Evolutionary conservation across 2,329 filamentous ascomycete species (phyloP).

Genomic region (Phialocephala subalpina): DNA sequence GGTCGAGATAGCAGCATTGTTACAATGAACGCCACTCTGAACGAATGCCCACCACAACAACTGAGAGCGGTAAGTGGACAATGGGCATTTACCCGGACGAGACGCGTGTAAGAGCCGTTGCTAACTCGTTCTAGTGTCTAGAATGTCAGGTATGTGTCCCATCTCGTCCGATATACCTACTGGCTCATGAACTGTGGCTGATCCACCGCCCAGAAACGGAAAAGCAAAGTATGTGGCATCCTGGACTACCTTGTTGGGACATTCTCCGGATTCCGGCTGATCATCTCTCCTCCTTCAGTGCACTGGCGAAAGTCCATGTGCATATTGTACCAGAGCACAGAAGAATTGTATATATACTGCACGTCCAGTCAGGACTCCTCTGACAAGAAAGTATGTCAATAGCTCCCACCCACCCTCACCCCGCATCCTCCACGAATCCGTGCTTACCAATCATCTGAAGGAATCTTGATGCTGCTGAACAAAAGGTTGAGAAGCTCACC

Average conservation of each 20-base stretch:
- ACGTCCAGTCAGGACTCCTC: conserved; percentile 26
- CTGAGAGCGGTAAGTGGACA: conserved; percentile 19
- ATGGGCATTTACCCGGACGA: not conserved
- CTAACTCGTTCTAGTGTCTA: conserved; percentile 22
- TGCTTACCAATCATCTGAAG: conserved; percentile 4
- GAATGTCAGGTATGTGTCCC: conserved; percentile 29
- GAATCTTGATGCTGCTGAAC: conserved; percentile 26
- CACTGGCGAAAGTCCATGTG: conserved; percentile 25
- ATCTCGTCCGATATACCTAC: not conserved
- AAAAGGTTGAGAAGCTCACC: conserved; percentile 10
- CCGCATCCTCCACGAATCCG: not conserved
- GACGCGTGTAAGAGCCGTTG: not conserved
- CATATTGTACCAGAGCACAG: conserved; percentile 22
- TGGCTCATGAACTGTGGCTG: not conserved
- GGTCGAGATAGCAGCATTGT: not conserved
- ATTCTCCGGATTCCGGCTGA: conserved; percentile 86
- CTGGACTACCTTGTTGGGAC: conserved; percentile 17
- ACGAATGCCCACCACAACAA: conserved; percentile 10
- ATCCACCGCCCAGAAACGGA: conserved; percentile 27
- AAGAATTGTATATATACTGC: conserved; percentile 25
- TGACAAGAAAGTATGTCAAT: conserved; percentile 27
- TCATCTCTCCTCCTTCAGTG: conserved; percentile 59
- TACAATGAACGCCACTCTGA: not conserved
- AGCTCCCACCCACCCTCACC: not conserved
- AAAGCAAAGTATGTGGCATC: conserved; percentile 28